phyloP scores from a whole-genome alignment of 2,329 filamentous ascomycete genomes.

The Ophiostoma quercus region DNA sequence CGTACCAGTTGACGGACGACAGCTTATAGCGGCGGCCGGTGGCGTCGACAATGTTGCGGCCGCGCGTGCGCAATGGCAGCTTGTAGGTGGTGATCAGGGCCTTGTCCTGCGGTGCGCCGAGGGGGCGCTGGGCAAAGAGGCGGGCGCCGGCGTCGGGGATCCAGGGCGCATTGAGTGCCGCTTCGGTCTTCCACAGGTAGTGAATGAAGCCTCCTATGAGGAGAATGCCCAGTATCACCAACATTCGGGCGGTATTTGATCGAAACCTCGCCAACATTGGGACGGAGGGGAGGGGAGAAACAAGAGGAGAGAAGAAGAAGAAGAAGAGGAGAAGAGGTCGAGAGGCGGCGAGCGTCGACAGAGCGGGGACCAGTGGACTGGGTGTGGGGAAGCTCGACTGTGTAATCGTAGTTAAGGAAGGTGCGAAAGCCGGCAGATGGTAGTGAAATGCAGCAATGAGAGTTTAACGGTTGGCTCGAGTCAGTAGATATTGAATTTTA shows the following conservation, averaged over 20 bases:
- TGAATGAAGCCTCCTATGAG: constrained; percentile 39
- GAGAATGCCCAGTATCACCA: constrained; percentile 38
- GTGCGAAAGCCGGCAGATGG: neutral
- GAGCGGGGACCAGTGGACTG: neutral
- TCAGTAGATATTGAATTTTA: neutral
- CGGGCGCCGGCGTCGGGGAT: constrained; percentile 44
- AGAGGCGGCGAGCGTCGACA: neutral
- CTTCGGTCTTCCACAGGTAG: constrained; percentile 44
- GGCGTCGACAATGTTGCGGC: constrained; percentile 57
- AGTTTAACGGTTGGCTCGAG: neutral
- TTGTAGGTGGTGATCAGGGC: constrained; percentile 45
- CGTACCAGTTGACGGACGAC: constrained; percentile 65
- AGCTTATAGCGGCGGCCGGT: constrained; percentile 55
- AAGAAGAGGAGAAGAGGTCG: neutral
- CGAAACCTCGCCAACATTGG: constrained; percentile 21
- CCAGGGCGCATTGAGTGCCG: constrained; percentile 44
- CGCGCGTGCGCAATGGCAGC: constrained; percentile 55
- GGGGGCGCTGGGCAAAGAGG: constrained; percentile 46
- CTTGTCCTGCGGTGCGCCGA: constrained; percentile 42
- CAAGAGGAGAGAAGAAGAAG: neutral
- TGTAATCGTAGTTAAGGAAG: neutral
- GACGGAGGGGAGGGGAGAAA: neutral
- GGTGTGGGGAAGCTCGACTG: neutral
- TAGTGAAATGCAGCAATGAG: neutral
- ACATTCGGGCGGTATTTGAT: constrained; percentile 32